These are phyloP conservation scores for Clarireedia homoeocarpa DNA, from an alignment of 2,329 filamentous ascomycete species.

Conservation along the genomic window DNA sequence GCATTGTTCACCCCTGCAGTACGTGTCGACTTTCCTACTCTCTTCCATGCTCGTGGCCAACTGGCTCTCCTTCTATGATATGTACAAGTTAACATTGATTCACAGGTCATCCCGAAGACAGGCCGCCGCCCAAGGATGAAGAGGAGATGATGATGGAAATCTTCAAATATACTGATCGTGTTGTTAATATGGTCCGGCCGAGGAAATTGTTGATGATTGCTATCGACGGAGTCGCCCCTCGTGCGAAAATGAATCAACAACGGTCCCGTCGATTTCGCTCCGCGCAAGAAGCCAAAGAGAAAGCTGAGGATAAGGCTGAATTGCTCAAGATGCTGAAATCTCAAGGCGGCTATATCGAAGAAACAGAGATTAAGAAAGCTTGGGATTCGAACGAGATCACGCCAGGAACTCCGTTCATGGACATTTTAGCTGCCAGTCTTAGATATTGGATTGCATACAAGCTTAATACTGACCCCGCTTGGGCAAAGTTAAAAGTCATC, in stretches of 20 bases:
- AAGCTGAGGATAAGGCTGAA: conserved; percentile 84
- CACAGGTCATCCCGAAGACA: conserved; percentile 72
- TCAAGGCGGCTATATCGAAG: conserved; percentile 57
- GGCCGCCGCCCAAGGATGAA: conserved; percentile 83
- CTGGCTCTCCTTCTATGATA: neutral
- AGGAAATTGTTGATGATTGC: conserved; percentile 96
- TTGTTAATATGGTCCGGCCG: conserved; percentile 97
- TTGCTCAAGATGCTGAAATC: conserved; percentile 77
- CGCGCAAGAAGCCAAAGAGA: conserved; percentile 89
- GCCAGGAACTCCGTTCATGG: conserved; percentile 97
- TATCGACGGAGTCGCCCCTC: conserved; percentile 93
- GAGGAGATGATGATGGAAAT: conserved; percentile 99
- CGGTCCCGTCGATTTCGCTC: conserved; percentile 91
- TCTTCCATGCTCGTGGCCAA: neutral
- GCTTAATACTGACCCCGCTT: conserved; percentile 90
- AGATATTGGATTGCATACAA: conserved; percentile 98
- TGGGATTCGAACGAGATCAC: conserved; percentile 88
- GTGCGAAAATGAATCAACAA: conserved; percentile 99
- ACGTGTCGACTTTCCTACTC: neutral
- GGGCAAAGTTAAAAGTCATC: conserved; percentile 94
- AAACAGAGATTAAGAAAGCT: conserved; percentile 70
- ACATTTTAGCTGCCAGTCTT: conserved; percentile 80
- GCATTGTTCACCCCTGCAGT: conserved; percentile 94
- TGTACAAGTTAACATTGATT: neutral
- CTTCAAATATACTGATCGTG: conserved; percentile 96